These are phyloP conservation scores for Thielaviopsis ethacetica DNA, from an alignment of 2,329 filamentous ascomycete species.

Conservation along the genomic window DNA sequence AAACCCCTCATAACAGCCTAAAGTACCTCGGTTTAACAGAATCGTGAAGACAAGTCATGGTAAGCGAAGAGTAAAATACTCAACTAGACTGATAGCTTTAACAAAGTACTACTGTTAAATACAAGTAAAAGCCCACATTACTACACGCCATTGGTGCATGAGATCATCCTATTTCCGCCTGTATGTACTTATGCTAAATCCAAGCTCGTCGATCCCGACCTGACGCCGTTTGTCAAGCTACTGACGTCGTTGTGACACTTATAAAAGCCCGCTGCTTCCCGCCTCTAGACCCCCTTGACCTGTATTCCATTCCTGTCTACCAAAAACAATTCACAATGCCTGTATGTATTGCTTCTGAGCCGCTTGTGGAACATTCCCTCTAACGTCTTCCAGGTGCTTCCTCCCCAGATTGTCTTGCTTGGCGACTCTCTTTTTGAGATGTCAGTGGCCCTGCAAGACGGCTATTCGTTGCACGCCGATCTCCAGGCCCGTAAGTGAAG, in stretches of 20 bases:
- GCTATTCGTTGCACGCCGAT: constrained; percentile 59
- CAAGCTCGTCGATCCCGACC: background rate
- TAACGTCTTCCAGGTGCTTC: background rate
- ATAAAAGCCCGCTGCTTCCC: background rate
- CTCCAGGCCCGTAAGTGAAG: constrained; percentile 49
- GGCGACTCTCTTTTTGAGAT: constrained; percentile 79
- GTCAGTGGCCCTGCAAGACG: constrained; percentile 41
- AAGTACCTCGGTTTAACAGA: too few species aligned
- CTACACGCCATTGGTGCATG: too few species aligned
- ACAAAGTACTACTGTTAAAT: too few species aligned
- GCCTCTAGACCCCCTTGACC: background rate
- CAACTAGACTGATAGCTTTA: too few species aligned
- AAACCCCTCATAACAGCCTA: too few species aligned
- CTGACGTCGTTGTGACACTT: background rate
- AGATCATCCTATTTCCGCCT: too few species aligned
- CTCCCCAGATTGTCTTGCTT: constrained; percentile 63
- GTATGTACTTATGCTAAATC: too few species aligned
- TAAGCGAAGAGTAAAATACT: too few species aligned
- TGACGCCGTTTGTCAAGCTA: background rate
- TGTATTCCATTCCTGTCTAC: background rate
- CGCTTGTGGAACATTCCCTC: background rate
- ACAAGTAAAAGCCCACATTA: too few species aligned
- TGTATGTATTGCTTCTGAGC: background rate
- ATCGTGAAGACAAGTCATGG: too few species aligned
- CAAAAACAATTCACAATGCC: background rate